Evolutionary conservation across 2,329 filamentous ascomycete species (phyloP).

Genomic region (Alternaria alternata): DNA sequence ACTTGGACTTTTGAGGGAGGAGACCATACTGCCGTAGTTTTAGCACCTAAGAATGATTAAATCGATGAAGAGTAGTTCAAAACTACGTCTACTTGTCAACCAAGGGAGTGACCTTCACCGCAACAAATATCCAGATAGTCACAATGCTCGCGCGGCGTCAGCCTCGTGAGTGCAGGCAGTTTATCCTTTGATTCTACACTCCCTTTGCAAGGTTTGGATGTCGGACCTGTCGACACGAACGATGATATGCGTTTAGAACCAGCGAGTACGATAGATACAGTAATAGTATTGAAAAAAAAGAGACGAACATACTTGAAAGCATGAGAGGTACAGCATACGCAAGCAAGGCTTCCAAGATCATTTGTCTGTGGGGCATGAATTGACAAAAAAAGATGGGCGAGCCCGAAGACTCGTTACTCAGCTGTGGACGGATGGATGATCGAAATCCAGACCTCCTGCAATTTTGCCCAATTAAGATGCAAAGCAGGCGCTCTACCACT

Average conservation of each 20-base stretch:
- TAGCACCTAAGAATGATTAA: not conserved
- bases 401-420: not conserved
- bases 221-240: too few species aligned
- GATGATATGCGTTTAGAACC: too few species aligned
- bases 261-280: too few species aligned
- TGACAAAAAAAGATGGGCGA: not conserved
- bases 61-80: not conserved
- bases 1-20: not conserved
- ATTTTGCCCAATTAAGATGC: constrained; percentile 22
- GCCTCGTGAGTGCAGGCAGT: not conserved
- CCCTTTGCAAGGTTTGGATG: too few species aligned
- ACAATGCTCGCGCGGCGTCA: too few species aligned
- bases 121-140: not conserved
- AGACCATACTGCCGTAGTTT: not conserved
- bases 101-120: not conserved
- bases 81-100: not conserved
- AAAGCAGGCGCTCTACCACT: constrained; percentile 51
- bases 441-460: constrained; percentile 47
- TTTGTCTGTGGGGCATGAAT: not conserved
- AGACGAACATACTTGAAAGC: too few species aligned
- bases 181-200: not conserved
- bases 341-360: too few species aligned
- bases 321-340: too few species aligned
- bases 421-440: constrained; percentile 23
- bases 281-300: too few species aligned